Conservation (phyloP, 768 basidiomycete genomes). For the Phylloporus arenicola region DNA sequence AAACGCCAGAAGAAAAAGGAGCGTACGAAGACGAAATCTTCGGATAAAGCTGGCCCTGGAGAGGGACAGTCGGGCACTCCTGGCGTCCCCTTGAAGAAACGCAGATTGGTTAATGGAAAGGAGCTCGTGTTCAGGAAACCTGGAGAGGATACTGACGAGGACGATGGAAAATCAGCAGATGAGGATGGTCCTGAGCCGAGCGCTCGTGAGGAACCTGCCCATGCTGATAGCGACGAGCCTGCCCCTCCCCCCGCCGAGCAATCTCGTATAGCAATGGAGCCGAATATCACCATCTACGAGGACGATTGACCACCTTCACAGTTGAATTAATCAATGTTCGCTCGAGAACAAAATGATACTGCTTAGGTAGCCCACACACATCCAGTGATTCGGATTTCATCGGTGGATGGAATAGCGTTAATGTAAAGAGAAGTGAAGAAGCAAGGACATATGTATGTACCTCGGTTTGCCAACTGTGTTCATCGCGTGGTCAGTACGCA, state of each 20-base stretch:
- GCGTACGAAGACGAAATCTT: slow-evolving; percentile 45
- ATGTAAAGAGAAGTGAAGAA: no score
- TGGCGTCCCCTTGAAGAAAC: slow-evolving; percentile 63
- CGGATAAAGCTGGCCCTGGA: slow-evolving; percentile 25
- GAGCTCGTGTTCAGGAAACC: slow-evolving; percentile 56
- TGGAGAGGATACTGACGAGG: slow-evolving; percentile 47
- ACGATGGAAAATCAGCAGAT: slow-evolving; percentile 24
- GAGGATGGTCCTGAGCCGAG: slow-evolving; percentile 9
- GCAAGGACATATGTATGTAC: no score
- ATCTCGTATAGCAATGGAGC: slow-evolving; percentile 28
- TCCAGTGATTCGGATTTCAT: no score
- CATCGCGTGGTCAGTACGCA: slow-evolving; percentile 30
- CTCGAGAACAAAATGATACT: no score
- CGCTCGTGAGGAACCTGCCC: slow-evolving; percentile 1
- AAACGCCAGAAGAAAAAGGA: slow-evolving; percentile 93
- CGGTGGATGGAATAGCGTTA: no score
- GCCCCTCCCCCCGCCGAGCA: slow-evolving; percentile 4
- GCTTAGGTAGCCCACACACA: no score
- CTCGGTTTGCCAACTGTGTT: no score
- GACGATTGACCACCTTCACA: no score
- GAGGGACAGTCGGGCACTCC: slow-evolving; percentile 19
- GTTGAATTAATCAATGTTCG: no score
- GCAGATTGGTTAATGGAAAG: slow-evolving; percentile 73
- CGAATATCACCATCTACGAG: slow-evolving; percentile 47
- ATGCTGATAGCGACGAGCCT: slow-evolving; percentile 1